Evolutionary conservation across 148 eudicot genomes (phyloP), one percentile per base, ranked within the genome.

Genomic region (Chenopodium berlandieri): DNA sequence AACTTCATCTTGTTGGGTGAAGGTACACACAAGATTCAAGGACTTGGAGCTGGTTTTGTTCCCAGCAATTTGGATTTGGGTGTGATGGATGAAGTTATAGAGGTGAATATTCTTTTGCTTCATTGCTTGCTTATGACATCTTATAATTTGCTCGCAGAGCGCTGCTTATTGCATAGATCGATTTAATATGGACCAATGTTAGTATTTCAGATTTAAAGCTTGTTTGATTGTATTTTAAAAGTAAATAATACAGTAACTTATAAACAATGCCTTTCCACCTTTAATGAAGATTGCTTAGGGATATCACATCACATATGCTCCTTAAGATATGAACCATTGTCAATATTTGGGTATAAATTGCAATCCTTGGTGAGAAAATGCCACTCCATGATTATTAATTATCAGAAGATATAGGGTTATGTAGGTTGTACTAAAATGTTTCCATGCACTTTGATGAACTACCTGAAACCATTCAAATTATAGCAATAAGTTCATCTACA

Each of bases 11-110:
- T 71, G 56, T 75, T 78, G 56, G 60, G 77, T 87, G 90, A 85
- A 97, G 99, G 99, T 82, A 97, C 99, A 81, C 99, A 97, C 91
- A 97, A 94, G 87, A 97, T 97, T 90, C 98, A 97, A 94, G 99
- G 99, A 74, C 88, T 97, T 84, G 99, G 99, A 86, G 98, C 99
- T 84, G 98, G 98, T 87, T 97, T 97, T 89, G 90, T 96, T 62
- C 99, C 98, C 67, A 84, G 88, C 78, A 96, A 97, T 77, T 90
- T 94, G 82, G 92, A 97, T 82, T 88, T 85, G 86, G 84, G 85
- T 70, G 65, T 96, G 81, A 80, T 96, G 77, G 99, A 96, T 83
- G 99, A 96, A 96, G 95, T 96, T 73, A 89, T 96, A 80, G 91
- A 93, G 98, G 98, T 95, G 75, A 79, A 40, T 30, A 83, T 80